Evolutionary conservation across 2,329 filamentous ascomycete genomes (phyloP), one percentile per base, ranked within the genome.

Genomic region (Orbilia ellipsospora): DNA sequence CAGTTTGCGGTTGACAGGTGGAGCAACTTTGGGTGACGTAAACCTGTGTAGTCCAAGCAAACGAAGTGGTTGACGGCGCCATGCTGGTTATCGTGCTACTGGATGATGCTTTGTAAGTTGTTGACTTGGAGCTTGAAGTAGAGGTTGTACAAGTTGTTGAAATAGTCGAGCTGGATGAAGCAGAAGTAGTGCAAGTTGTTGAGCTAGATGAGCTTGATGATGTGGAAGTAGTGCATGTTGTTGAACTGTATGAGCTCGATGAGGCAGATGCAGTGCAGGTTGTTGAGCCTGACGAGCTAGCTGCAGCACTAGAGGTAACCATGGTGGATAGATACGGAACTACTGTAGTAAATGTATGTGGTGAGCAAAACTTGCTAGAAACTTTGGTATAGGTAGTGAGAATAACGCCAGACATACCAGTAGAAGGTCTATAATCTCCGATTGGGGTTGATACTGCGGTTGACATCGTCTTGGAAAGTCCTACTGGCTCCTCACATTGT

Each of bases 401-500:
- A n/a, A n/a, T n/a, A n/a, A n/a, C n/a, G n/a, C n/a, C n/a, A 31
- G 61, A 51, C 8, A 16, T 18, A 13, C 23, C 16, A 15, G 4
- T 10, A 52, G 26, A 6, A 18, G 6, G 15, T 15, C 18, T 36
- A 20, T 31, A 51, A 36, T 31, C 8, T 42, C 10, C 60, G 52
- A 12, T 23, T 26, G 31, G 50, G 4, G 56, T 48, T 18, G 23
- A 26, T 45, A 26, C 16, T 12, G 13, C 40, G 28, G 23, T 54
- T 4, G 42, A 56, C 12, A 26, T 54, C 7, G 31, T 44, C 1
- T 12, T 50, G 31, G 40, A 44, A 52, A 57, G 62, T 5, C 65
- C 64, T 36, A 2, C 31, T 20, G 72, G 72, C 15, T 59, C 59
- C 4, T 61, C 28, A 12, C 72, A 75, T 12, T 51, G 12, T 1